phyloP scores from a whole-genome alignment of 768 basidiomycete species.

The Leccinum pellstonianum region DNA sequence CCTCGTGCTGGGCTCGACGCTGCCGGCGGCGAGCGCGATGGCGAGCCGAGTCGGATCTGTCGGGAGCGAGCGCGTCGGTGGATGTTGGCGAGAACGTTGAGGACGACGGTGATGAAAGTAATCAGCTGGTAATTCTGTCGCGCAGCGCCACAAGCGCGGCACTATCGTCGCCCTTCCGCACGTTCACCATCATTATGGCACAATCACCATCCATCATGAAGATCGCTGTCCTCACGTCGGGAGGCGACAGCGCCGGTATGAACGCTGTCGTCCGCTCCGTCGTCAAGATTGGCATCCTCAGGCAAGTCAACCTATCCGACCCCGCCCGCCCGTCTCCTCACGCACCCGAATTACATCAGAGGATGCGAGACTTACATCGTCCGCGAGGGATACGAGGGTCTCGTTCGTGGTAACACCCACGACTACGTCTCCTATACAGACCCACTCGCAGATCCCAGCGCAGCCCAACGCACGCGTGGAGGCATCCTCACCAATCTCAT shows the following conservation, averaged over 20 bases:
- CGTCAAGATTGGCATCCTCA: slow-evolving; percentile 89
- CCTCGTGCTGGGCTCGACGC: not conserved
- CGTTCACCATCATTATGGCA: not conserved
- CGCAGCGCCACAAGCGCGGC: not conserved
- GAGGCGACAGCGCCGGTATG: slow-evolving; percentile 98
- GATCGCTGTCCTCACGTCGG: slow-evolving; percentile 91
- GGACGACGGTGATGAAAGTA: not conserved
- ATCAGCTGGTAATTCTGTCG: not conserved
- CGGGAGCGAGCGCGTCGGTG: not conserved
- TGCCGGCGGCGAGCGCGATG: not conserved
- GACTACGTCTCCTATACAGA: slow-evolving; percentile 26
- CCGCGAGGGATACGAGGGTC: slow-evolving; percentile 97
- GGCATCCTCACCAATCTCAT: slow-evolving; percentile 43
- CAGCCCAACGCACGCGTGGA: slow-evolving; percentile 13
- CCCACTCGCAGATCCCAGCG: slow-evolving; percentile 30
- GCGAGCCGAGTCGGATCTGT: not conserved
- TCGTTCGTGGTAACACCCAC: slow-evolving; percentile 80
- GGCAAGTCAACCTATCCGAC: slow-evolving; percentile 46
- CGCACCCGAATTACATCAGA: slow-evolving; percentile 40
- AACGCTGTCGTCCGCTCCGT: slow-evolving; percentile 93
- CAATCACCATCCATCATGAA: slow-evolving; percentile 62
- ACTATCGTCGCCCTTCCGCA: not conserved
- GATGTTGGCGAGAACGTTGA: not conserved
- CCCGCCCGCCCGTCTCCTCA: not conserved
- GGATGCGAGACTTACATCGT: slow-evolving; percentile 96